phyloP scores from a whole-genome alignment of 257 asterid species.

The Nicotiana knightiana region DNA sequence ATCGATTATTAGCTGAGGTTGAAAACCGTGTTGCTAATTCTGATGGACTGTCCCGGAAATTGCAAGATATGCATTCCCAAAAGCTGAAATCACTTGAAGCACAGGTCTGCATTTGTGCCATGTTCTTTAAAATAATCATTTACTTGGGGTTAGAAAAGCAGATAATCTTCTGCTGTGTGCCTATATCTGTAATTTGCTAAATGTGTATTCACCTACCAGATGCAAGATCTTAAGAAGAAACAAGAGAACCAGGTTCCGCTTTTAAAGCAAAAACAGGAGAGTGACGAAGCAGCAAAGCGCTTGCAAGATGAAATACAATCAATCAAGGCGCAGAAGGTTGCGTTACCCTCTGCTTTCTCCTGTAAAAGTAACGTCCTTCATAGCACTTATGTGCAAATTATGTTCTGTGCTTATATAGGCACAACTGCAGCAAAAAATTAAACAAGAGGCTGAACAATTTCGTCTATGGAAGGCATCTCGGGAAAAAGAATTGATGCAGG shows the following conservation, averaged over 20 bases:
- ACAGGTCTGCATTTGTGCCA: slow-evolving; percentile 65
- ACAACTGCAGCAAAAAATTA: slow-evolving; percentile 89
- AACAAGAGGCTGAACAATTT: slow-evolving; percentile 97
- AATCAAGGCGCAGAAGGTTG: slow-evolving; percentile 95
- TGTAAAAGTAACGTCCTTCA: neutral
- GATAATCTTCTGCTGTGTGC: slow-evolving; percentile 26
- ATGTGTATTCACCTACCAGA: slow-evolving; percentile 33
- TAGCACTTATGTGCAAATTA: neutral
- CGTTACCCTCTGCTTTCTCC: neutral
- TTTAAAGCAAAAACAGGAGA: slow-evolving; percentile 89
- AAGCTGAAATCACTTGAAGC: slow-evolving; percentile 48
- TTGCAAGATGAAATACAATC: slow-evolving; percentile 84
- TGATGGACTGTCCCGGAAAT: slow-evolving; percentile 78
- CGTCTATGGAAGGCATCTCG: slow-evolving; percentile 98
- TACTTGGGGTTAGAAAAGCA: slow-evolving; percentile 61
- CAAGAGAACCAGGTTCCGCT: slow-evolving; percentile 95
- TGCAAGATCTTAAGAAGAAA: slow-evolving; percentile 95
- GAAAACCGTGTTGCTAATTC: slow-evolving; percentile 85
- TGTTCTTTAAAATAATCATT: slow-evolving; percentile 1
- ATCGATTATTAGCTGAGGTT: slow-evolving; percentile 75
- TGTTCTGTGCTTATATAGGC: slow-evolving; percentile 43
- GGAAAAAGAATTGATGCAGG: slow-evolving; percentile 95
- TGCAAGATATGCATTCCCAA: slow-evolving; percentile 82
- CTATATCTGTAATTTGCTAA: neutral
- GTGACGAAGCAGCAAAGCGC: slow-evolving; percentile 92